Base-by-base conservation (phyloP, 2,329 filamentous ascomycete genomes). In the Fusarium sp. region DNA sequence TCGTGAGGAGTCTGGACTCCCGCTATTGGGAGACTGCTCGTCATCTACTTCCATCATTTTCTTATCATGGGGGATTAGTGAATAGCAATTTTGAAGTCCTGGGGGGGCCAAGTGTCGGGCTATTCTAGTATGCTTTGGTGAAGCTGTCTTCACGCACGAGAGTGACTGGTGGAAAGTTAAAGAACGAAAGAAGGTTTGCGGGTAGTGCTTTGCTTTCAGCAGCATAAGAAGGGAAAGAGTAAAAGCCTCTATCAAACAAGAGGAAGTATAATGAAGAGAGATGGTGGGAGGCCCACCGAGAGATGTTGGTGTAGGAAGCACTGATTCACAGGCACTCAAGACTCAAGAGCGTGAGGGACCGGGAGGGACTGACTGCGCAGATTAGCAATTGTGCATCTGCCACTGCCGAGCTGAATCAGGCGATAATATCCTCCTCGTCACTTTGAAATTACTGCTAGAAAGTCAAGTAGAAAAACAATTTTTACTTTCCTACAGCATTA, bases 321-420 rank as follows among this genome's bases (percentile, higher is more conserved):
- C 59, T 74, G 72, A 74, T 56, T 74, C 71, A 74, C 55, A 38
- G 22, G 56, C 39, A 38, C 47, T 36, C 13, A 32, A 32, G 30
- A 32, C 32, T 35, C 10, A 35, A 35, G 26, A 42, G 44, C 35
- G 42, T 14, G 11, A 66, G 26, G 44, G 24, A 47, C 48, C 35
- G 1, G 35, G 57, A 55, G 42, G 24, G 20, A 48, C 26, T 30
- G 62, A 41, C 24, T 65, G 32, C 50, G 35, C n/a, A 32, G 28
- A 41, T 36, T 55, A 44, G 55, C 24, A 42, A 65, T 41, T n/a
- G 22, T 35, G 30, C 42, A 20, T 57, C 24, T 18, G 22, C 3
- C 47, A 47, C 28, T 53, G 41, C n/a, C 39, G 17, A 36, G n/a
- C 26, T 18, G 36, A 42, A 26, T 28, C 32, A 44, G 38, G 48